These are phyloP conservation scores for Carallia pectinifolia DNA, from an alignment of 345 rosid species.

Conservation along the genomic window DNA sequence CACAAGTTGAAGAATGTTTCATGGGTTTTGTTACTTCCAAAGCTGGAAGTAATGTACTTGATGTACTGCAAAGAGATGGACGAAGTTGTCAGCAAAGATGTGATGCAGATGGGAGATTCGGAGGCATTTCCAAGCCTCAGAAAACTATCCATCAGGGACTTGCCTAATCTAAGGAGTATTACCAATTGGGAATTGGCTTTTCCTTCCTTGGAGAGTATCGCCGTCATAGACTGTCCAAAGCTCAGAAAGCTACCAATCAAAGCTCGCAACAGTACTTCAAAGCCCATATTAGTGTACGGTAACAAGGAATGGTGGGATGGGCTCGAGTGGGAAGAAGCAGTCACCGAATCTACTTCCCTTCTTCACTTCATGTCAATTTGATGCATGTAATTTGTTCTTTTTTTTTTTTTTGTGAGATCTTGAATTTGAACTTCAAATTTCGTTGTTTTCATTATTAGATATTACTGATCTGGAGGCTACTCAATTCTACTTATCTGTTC, in stretches of 20 bases:
- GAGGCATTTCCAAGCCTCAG: slow-evolving; percentile 37
- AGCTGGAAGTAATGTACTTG: slow-evolving; percentile 41
- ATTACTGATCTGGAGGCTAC: too few species aligned
- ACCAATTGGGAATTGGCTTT: slow-evolving; percentile 25
- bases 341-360: slow-evolving; percentile 18
- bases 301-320: slow-evolving; percentile 50
- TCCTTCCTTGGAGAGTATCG: slow-evolving; percentile 39
- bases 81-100: slow-evolving; percentile 28
- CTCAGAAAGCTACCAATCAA: slow-evolving; percentile 39
- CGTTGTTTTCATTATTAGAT: too few species aligned
- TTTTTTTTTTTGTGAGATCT: too few species aligned
- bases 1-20: slow-evolving; percentile 44
- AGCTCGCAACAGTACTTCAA: background rate
- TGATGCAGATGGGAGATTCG: slow-evolving; percentile 13
- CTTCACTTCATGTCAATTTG: slow-evolving; percentile 36
- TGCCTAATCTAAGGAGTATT: slow-evolving; percentile 42
- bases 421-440: too few species aligned
- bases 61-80: slow-evolving; percentile 47
- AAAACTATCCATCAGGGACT: slow-evolving; percentile 39
- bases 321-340: slow-evolving; percentile 31
- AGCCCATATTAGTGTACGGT: slow-evolving; percentile 36
- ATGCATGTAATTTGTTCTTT: slow-evolving; percentile 1
- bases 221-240: slow-evolving; percentile 40
- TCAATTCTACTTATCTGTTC: too few species aligned
- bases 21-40: slow-evolving; percentile 42